Evolutionary conservation across 2,329 filamentous ascomycete genomes (phyloP), one percentile per base, ranked within the genome.

Genomic region (Scleromitrula shiraiana): DNA sequence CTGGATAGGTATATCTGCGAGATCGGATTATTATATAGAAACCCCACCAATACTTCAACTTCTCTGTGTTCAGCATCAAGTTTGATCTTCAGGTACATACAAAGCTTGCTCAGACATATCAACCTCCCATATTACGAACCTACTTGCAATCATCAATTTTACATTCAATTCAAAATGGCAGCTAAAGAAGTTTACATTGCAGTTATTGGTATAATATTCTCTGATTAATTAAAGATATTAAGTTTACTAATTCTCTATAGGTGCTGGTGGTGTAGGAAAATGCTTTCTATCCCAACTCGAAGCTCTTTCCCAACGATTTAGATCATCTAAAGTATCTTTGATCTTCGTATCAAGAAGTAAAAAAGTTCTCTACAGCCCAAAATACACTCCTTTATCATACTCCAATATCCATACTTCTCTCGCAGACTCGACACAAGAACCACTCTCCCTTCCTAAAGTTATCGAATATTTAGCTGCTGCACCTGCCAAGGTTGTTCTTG

Each of bases 231-330:
- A 27, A 51, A 58, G 55, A 62, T 5, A 41, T 33, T 5, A 5
- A 26, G 20, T 44, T 42, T 26, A 29, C 45, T 47, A 26, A 47
- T 29, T 12, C 5, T 20, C 19, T 27, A 29, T 27, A 94, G 90
- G 93, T 63, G 86, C 85, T 60, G 93, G 93, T 59, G 91, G 91
- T 56, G 93, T 97, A 53, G 93, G 93, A 62, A 90, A 90, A 68
- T 81, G 80, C 70, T 96, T 97, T 74, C 79, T 97, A 54, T 74
- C 75, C 57, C 93, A 97, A 69, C 80, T 97, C 50, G 73, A 83
- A 55, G 65, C 71, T 52, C 77, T 93, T 51, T 74, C 79, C 41
- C 71, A 76, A 54, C 80, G 84, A 53, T 80, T 81, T 32, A 78
- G 83, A 35, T 76, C 79, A 6, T 56, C 53, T 32, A 80, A 82